These are phyloP conservation scores for Entomortierella beljakovae DNA, from an alignment of 192 early-diverging fungal genomes.

Conservation along the genomic window DNA sequence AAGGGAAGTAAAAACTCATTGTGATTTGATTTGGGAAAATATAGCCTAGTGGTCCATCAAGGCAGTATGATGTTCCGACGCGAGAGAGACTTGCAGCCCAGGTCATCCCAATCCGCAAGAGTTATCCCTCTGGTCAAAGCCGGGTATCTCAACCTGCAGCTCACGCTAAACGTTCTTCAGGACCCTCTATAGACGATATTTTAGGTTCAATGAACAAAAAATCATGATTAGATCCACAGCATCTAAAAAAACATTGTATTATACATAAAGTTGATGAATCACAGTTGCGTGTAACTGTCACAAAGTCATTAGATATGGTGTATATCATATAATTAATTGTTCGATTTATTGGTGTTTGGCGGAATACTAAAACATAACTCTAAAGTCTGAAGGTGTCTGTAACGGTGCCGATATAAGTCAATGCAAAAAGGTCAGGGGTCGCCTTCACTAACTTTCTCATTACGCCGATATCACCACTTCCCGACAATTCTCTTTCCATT, in stretches of 20 bases:
- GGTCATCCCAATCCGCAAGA: constrained; percentile 32
- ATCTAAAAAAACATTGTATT: not conserved
- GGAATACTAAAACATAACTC: too few species aligned
- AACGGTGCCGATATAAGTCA: constrained; percentile 28
- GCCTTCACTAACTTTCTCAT: constrained; percentile 29
- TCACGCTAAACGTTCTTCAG: constrained; percentile 8
- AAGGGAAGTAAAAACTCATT: too few species aligned
- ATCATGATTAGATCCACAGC: not conserved
- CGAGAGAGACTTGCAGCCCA: constrained; percentile 38
- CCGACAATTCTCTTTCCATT: constrained; percentile 19
- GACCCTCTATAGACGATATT: constrained; percentile 31
- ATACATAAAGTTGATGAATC: too few species aligned
- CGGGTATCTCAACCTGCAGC: not conserved
- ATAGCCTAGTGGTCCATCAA: not conserved
- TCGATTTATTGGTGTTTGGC: too few species aligned
- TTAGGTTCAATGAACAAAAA: constrained; percentile 26
- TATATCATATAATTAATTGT: not conserved
- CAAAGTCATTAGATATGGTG: not conserved
- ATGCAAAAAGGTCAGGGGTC: constrained; percentile 20
- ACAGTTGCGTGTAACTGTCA: too few species aligned
- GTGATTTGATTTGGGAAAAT: not conserved
- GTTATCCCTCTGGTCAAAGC: constrained; percentile 20
- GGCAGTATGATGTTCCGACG: constrained; percentile 17
- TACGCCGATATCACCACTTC: constrained; percentile 25
- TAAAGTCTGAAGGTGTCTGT: constrained; percentile 14